Percentiles rank a stretch among this genome's conserved stretches.
Evolutionary conservation across 345 rosid genomes (phyloP).

Genomic region (Stellera chamaejasme): DNA sequence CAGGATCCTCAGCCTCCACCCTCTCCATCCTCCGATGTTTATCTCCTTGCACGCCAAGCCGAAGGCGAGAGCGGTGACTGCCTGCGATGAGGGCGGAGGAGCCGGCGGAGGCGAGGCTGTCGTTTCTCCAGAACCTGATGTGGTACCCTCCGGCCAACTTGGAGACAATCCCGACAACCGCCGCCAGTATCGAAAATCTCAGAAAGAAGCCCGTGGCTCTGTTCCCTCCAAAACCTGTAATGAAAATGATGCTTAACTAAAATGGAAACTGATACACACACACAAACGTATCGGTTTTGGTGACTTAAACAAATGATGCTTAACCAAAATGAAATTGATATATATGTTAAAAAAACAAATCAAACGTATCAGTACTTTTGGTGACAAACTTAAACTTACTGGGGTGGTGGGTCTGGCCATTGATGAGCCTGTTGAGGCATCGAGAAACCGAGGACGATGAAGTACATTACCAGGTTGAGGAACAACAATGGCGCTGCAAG

Average conservation of each 20-base stretch:
- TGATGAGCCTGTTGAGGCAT: conserved; percentile 63
- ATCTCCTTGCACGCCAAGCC: conserved; percentile 94
- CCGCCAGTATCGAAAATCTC: conserved; percentile 49
- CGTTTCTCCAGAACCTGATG: conserved; percentile 72
- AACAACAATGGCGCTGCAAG: conserved; percentile 87
- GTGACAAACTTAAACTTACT: no score
- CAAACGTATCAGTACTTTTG: no score
- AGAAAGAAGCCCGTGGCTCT: conserved; percentile 83
- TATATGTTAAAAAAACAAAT: no score
- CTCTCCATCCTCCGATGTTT: conserved; percentile 78
- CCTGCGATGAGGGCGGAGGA: conserved; percentile 67
- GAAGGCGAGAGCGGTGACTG: conserved; percentile 67
- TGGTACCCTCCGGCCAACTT: conserved; percentile 69
- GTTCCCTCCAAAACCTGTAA: conserved; percentile 60
- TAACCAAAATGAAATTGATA: no score
- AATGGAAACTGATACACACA: no score
- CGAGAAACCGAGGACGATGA: conserved; percentile 78
- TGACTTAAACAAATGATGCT: no score
- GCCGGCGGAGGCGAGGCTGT: conserved; percentile 76
- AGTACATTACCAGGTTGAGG: conserved; percentile 71
- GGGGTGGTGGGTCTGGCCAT: conserved; percentile 75
- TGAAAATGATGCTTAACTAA: no score
- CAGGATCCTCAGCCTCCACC: conserved; percentile 62
- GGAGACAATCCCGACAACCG: conserved; percentile 57
- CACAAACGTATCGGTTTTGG: no score